phyloP scores from a whole-genome alignment of 305 asterid genomes.

The Solanum aculeatissimum region DNA sequence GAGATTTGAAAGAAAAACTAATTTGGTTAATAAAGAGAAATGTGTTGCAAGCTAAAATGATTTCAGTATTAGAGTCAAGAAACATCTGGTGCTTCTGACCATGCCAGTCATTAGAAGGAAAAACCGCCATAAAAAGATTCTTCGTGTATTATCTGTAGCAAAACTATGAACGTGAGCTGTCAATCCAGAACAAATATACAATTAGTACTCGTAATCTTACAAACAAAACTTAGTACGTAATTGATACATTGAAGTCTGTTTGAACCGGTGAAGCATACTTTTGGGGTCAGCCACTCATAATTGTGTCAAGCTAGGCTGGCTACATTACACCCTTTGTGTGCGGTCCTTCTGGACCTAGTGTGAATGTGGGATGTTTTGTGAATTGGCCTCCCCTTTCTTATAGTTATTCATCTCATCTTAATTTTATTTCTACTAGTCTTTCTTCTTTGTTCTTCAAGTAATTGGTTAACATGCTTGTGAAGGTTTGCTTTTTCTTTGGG shows the following conservation, averaged over 20 bases:
- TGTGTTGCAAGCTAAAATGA: neutral
- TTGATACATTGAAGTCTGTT: neutral
- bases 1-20: neutral
- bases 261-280: neutral
- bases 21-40: neutral
- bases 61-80: neutral
- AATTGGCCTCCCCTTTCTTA: neutral
- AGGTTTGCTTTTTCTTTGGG: neutral
- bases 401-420: neutral
- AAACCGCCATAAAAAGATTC: too few species aligned
- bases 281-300: too few species aligned
- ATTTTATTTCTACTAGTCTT: neutral
- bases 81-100: neutral
- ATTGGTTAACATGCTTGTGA: neutral
- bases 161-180: too few species aligned
- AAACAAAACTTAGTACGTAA: neutral
- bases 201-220: neutral
- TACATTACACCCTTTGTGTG: too few species aligned
- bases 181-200: too few species aligned
- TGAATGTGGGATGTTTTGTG: too few species aligned
- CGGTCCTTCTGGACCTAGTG: too few species aligned
- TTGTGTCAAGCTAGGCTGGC: too few species aligned
- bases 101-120: too few species aligned
- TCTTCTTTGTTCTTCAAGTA: neutral
- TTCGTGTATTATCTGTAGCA: too few species aligned